Percentiles rank a stretch among this genome's conserved stretches.
These are phyloP conservation scores for Balakata baccata DNA, from an alignment of 345 rosid genomes.

Conservation along the genomic window DNA sequence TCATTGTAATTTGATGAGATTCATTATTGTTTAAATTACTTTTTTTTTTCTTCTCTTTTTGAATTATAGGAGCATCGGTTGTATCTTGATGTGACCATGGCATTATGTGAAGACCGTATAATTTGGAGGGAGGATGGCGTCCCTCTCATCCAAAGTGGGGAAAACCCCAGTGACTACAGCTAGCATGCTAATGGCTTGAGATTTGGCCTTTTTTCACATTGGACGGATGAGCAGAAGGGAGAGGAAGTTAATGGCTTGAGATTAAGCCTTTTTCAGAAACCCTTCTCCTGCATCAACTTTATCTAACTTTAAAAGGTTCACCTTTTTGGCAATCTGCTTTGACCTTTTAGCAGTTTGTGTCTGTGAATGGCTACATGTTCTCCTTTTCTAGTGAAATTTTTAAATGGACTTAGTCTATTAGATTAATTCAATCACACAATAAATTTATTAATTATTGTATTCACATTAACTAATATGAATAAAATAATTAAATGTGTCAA, in stretches of 20 bases:
- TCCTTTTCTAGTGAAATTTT: background rate
- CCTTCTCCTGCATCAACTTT: background rate
- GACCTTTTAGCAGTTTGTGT: background rate
- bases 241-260: background rate
- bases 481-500: no score
- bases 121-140: slow-evolving; percentile 84
- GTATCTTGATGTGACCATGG: slow-evolving; percentile 65
- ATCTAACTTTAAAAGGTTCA: background rate
- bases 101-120: slow-evolving; percentile 65
- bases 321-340: background rate
- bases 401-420: no score
- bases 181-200: slow-evolving; percentile 15
- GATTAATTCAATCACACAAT: no score
- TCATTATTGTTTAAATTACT: no score
- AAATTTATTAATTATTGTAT: no score
- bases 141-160: slow-evolving; percentile 65
- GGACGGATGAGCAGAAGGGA: background rate
- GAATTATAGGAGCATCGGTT: slow-evolving; percentile 64
- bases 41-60: slow-evolving; percentile 4
- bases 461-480: no score
- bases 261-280: background rate
- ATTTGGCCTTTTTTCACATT: background rate
- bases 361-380: background rate
- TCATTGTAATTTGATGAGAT: background rate
- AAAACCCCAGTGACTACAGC: slow-evolving; percentile 39